Evolutionary conservation across 371 early-diverging fungal species (phyloP).

Genomic region (Apophysomyces variabilis): DNA sequence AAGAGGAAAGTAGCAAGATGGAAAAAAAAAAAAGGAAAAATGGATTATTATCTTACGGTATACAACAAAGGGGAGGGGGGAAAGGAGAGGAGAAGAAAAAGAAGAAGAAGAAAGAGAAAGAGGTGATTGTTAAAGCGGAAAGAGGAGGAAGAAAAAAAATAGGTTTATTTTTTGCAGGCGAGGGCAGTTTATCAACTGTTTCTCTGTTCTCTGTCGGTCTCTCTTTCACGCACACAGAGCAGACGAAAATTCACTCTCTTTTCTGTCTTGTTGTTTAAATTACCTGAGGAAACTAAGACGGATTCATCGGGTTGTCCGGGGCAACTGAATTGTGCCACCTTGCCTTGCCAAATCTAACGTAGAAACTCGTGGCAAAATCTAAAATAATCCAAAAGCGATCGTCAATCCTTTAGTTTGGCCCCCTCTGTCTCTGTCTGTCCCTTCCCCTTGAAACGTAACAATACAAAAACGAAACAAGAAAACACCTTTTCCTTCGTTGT

Average conservation of each 20-base stretch:
- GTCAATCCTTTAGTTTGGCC: not conserved
- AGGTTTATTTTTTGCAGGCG: no score
- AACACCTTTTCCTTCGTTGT: not conserved
- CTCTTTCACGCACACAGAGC: not conserved
- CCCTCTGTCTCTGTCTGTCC: not conserved
- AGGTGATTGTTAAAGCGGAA: not conserved
- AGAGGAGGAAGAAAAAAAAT: no score
- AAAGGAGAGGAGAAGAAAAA: not conserved
- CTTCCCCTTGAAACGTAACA: not conserved
- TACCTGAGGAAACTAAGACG: not conserved
- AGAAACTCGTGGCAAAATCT: slow-evolving; percentile 1
- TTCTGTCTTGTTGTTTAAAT: not conserved
- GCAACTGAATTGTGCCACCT: not conserved
- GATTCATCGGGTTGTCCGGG: slow-evolving; percentile 7
- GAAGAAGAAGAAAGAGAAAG: not conserved
- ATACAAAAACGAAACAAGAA: not conserved
- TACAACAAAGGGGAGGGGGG: not conserved
- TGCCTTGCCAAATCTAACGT: not conserved
- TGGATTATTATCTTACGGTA: not conserved
- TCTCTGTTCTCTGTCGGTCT: no score
- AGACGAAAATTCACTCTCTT: not conserved
- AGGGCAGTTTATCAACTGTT: no score
- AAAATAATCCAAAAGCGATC: slow-evolving; percentile 3
- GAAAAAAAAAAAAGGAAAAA: not conserved
- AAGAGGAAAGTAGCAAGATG: slow-evolving; percentile 4